Evolutionary conservation across 768 basidiomycete species (phyloP), one percentile per base, ranked within the genome.

Genomic region (Lactifluus pinguis): DNA sequence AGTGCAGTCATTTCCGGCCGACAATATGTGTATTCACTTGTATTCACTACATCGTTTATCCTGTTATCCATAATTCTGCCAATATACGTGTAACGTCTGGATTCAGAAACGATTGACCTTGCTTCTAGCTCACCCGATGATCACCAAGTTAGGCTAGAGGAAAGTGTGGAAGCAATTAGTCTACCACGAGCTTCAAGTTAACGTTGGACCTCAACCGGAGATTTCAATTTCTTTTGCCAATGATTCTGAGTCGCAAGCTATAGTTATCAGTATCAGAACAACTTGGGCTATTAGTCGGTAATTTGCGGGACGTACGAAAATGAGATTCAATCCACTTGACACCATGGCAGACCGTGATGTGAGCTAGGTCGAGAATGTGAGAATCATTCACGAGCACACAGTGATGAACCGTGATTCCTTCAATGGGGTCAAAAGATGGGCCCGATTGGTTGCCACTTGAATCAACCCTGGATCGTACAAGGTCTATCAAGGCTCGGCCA

Each of bases 341-440:
- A 11, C 85, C 71, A 50, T 79, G 72, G 65, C 83, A 84, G 30
- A 72, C 68, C 0, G 80, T 78, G 65, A 75, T 68, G 55, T 71
- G 64, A 14, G 81, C 80, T 41, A 86, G 67, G 54, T 77, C 74
- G 42, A 83, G 63, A 59, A 85, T 76, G 62, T 84, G 79, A 59
- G 73, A 70, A 57, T 84, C 81, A 65, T 76, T 73, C 29, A 84
- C 82, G 59, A 79, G 78, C 15, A 80, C 75, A 69, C 83, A 85
- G 66, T 83, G 79, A 62, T 84, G 80, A 32, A 80, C 76, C 0
- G 78, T 78, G 14, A 84, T 69, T 65, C 76, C 76, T 47, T 69
- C 65, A 56, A 85, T 76, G 36, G 72, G 71, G 47, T 67, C 67
- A 7, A 63, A 63, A 4, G 48, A 39, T 6, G 25, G 25, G 25